Evolutionary conservation across 148 eudicot genomes (phyloP).

Genomic region (Tetragonia tetragonoides): DNA sequence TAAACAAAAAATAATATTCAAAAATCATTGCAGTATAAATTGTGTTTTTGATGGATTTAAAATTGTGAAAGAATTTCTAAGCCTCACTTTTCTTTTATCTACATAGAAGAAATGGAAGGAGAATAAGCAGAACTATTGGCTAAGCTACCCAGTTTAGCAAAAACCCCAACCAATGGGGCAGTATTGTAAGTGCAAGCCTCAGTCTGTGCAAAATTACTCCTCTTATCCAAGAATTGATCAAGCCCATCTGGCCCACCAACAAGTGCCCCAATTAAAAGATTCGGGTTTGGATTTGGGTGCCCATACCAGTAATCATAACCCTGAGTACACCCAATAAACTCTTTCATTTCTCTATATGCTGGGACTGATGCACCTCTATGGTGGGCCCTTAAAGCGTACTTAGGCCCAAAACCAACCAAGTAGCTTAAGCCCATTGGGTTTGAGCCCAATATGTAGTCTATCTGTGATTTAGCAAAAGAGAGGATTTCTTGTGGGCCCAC

Average conservation of each 20-base stretch:
- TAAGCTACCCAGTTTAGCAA: conserved; percentile 27
- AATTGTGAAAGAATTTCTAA: not conserved
- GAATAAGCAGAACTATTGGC: not conserved
- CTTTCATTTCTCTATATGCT: not conserved
- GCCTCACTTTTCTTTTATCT: too few relatives aligned
- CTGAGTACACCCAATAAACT: conserved; percentile 30
- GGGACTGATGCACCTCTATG: conserved; percentile 29
- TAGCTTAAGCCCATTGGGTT: conserved; percentile 30
- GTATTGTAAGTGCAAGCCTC: conserved; percentile 35
- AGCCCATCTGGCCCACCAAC: conserved; percentile 37
- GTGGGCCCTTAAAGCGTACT: conserved; percentile 23
- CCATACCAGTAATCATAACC: conserved; percentile 29
- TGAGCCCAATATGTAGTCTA: conserved; percentile 26
- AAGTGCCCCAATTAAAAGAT: conserved; percentile 30
- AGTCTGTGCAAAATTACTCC: conserved; percentile 35
- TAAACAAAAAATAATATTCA: too few relatives aligned
- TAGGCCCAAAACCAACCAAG: conserved; percentile 30
- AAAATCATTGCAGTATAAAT: too few relatives aligned
- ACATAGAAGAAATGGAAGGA: not conserved
- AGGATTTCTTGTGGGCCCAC: conserved; percentile 11
- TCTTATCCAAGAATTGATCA: conserved; percentile 26
- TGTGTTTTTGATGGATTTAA: too few relatives aligned
- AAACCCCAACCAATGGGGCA: conserved; percentile 36
- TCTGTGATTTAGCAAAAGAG: conserved; percentile 12
- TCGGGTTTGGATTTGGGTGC: conserved; percentile 25